These are phyloP conservation scores for Mallotus repandus DNA, from an alignment of 441 rosid species.

Conservation along the genomic window DNA sequence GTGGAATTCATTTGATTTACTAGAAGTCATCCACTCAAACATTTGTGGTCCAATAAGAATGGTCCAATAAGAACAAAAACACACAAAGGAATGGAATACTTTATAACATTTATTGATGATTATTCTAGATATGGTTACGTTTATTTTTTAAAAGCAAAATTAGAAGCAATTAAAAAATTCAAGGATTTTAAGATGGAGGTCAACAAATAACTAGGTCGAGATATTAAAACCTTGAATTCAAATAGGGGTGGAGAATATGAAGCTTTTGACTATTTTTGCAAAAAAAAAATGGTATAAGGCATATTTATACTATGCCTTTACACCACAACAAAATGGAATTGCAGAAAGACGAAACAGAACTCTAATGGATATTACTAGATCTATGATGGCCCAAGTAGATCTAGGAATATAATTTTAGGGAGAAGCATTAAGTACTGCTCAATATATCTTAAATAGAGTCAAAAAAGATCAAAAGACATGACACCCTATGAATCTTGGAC, in stretches of 20 bases:
- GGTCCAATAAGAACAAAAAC: background rate
- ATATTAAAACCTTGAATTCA: background rate
- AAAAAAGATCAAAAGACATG: too few species aligned
- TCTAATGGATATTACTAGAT: background rate
- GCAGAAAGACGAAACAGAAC: too few species aligned
- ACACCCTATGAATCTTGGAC: background rate
- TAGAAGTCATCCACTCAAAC: background rate
- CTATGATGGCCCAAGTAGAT: background rate
- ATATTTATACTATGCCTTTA: too few species aligned
- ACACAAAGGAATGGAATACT: background rate
- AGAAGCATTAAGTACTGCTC: background rate
- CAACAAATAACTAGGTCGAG: too few species aligned
- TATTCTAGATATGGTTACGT: too few species aligned
- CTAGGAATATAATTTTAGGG: background rate
- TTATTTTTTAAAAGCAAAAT: too few species aligned
- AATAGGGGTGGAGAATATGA: background rate
- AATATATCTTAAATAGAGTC: too few species aligned
- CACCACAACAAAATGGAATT: too few species aligned
- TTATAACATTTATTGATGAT: background rate
- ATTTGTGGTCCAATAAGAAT: background rate
- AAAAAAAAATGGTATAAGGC: too few species aligned
- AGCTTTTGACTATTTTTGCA: background rate
- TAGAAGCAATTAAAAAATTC: too few species aligned
- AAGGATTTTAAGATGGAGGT: background rate
- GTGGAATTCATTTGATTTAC: too few species aligned